Evolutionary conservation across 257 asterid genomes (phyloP), one percentile per base, ranked within the genome.

Genomic region (Solanum arcanum): DNA sequence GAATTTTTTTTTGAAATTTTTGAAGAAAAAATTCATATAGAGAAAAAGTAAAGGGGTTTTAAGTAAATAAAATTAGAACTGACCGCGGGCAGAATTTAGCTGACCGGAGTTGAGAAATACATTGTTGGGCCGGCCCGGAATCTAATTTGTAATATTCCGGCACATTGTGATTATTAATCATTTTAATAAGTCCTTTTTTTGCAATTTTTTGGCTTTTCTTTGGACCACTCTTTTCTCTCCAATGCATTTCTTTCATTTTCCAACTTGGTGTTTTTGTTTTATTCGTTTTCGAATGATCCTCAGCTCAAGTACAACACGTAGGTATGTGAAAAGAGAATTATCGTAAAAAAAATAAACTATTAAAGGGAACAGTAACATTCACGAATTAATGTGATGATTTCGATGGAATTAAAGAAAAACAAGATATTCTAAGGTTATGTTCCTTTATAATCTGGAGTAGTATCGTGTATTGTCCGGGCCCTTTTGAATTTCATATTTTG

Each of bases 101-200:
- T 16, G 83, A 77, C 83, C 83, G 60, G 35, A 25, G 69, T 9
- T 29, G 85, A 80, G 85, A 49, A 80, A 16, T 41, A 80, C 85
- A 47, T 46, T 80, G 85, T 80, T 47, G 44, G 25, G 87, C 87
- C 87, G 81, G 87, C 87, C 64, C 87, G 87, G 87, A 66, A 84
- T 84, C 81, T 66, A 66, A 62, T 70, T 42, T 23, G 87, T 84
- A 84, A 84, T 84, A 84, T 84, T 84, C 87, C 87, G 87, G 87
- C 15, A 66, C 64, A 60, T 64, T 66, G 59, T 66, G 41, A 44
- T 64, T 9, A 80, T 27, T 6, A 80, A 37, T 9, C 44, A 37
- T 84, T 84, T 66, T 84, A 33, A 42, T 25, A 64, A n/a, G 59
- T 84, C 60, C 37, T 25, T 3, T 13, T 64, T 84, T 66, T 39